Evolutionary conservation across 1,284 basidiomycete species (phyloP).

Genomic region (Fomitopsis palustris): DNA sequence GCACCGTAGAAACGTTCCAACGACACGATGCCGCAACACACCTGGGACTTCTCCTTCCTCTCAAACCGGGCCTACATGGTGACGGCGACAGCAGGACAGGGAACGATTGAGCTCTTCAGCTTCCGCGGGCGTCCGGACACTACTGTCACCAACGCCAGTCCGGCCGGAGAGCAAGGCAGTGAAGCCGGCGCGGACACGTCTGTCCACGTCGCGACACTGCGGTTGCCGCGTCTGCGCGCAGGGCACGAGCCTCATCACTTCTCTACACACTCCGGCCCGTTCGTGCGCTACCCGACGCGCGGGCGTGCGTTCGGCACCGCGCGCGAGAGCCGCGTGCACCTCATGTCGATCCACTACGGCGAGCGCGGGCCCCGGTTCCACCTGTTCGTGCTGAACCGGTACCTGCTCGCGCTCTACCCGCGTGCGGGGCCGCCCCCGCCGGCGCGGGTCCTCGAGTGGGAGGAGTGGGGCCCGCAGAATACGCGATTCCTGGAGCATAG

Average conservation of each 20-base stretch:
- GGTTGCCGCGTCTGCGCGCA: conserved; percentile 1
- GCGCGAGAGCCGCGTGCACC: conserved; percentile 40
- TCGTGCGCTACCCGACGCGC: conserved; percentile 30
- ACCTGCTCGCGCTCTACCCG: conserved; percentile 30
- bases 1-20: conserved; percentile 22
- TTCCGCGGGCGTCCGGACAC: conserved; percentile 18
- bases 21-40: conserved; percentile 23
- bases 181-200: conserved; percentile 11
- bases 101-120: conserved; percentile 40
- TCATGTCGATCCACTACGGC: conserved; percentile 37
- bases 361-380: conserved; percentile 22
- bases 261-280: conserved; percentile 31
- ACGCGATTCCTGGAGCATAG: conserved; percentile 35
- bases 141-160: too few species aligned
- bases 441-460: conserved; percentile 32
- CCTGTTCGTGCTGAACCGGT: conserved; percentile 35
- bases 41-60: conserved; percentile 47
- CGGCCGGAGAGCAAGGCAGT: not conserved
- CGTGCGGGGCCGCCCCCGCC: not conserved
- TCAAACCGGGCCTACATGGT: conserved; percentile 42
- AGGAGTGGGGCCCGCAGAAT: conserved; percentile 41
- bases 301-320: conserved; percentile 35
- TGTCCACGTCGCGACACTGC: conserved; percentile 17
- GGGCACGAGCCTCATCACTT: conserved; percentile 15
- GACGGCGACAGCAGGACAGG: conserved; percentile 28